A percentile compares a stretch with the other conserved stretches of the same genome.
Conservation (phyloP, 306 rosid species). For the Trichosanthes cucumerina region DNA sequence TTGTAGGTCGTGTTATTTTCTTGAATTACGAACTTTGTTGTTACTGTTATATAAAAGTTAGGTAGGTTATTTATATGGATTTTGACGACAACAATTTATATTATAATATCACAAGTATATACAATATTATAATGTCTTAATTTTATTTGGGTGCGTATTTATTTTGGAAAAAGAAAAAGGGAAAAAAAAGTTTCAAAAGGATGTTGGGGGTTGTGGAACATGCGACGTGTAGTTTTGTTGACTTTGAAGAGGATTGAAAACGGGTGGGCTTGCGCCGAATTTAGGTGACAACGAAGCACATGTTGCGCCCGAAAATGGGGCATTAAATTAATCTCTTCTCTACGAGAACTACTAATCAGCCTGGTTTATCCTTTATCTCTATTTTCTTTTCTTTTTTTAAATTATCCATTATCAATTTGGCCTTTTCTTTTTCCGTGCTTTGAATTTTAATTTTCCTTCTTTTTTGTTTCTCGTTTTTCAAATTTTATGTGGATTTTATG, state of each 20-base stretch:
- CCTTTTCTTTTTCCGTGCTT: neutral
- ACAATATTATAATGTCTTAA: no score
- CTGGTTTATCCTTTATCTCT: neutral
- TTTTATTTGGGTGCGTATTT: no score
- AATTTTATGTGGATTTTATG: neutral
- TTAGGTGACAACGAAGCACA: conserved; percentile 20
- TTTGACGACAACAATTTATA: no score
- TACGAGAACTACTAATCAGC: neutral
- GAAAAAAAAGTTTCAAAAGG: neutral
- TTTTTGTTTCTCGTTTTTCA: neutral
- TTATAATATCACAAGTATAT: no score
- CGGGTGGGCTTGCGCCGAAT: conserved; percentile 5
- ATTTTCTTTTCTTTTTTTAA: conserved; percentile 7
- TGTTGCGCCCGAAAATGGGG: conserved; percentile 27
- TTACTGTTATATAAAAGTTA: no score
- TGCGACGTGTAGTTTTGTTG: conserved; percentile 17
- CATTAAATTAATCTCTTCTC: neutral
- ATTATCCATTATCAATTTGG: neutral
- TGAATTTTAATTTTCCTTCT: neutral
- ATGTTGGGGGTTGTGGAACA: conserved; percentile 1
- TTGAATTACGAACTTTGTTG: no score
- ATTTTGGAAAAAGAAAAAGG: neutral
- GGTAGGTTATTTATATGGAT: no score
- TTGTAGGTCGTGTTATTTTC: no score
- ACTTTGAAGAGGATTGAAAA: conserved; percentile 22